Percentiles rank a stretch among this genome's conserved stretches.
phyloP scores from a whole-genome alignment of 2,329 filamentous ascomycete genomes.

The Cladosporium colombiae region DNA sequence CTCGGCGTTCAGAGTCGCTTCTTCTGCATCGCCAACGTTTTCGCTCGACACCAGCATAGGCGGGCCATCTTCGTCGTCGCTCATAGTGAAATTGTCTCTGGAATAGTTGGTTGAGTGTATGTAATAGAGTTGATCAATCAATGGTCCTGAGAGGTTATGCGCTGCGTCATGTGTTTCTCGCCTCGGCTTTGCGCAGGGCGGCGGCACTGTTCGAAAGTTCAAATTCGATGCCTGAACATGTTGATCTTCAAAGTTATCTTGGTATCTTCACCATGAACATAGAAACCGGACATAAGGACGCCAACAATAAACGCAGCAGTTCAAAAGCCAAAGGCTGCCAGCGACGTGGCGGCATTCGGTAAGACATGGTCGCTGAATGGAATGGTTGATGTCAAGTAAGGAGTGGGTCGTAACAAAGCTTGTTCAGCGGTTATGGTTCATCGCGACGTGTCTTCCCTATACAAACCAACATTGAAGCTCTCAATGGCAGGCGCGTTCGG shows the following conservation, averaged over 20 bases:
- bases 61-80: conserved; percentile 58
- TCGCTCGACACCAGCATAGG: conserved; percentile 65
- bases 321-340: not conserved
- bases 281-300: not conserved
- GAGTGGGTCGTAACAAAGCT: no score
- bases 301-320: not conserved
- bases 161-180: not conserved
- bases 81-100: not conserved
- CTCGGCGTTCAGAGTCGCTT: conserved; percentile 37
- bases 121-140: not conserved
- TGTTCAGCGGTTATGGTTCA: no score
- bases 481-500: no score
- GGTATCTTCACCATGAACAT: not conserved
- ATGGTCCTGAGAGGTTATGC: not conserved
- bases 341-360: not conserved
- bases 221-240: not conserved
- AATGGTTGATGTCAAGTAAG: no score
- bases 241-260: not conserved
- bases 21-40: conserved; percentile 28
- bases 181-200: not conserved
- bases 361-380: not conserved
- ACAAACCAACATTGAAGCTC: no score
- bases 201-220: not conserved
- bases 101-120: not conserved
- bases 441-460: no score